Conservation (phyloP, 192 early-diverging fungal genomes). For the Backusella tarrabulga region DNA sequence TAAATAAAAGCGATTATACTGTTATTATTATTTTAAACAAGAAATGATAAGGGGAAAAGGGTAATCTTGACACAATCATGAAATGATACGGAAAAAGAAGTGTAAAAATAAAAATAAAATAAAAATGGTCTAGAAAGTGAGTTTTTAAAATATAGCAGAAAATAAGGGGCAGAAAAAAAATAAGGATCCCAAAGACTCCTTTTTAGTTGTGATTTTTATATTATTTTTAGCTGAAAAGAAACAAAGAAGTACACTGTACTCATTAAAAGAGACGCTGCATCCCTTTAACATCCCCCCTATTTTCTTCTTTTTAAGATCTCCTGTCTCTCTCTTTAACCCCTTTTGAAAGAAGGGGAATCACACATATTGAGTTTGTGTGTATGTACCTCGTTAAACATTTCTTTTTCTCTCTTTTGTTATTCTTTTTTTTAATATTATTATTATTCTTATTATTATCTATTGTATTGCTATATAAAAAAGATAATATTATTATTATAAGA, state of each 20-base stretch:
- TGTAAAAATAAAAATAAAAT: not conserved
- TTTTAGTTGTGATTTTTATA: slow-evolving; percentile 1
- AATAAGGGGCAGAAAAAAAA: not conserved
- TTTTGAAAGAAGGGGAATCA: not conserved
- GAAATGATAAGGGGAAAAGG: not conserved
- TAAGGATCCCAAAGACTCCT: not conserved
- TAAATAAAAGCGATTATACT: not conserved
- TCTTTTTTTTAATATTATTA: not conserved
- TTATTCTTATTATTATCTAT: not conserved
- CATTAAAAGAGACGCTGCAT: not conserved
- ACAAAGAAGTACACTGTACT: not conserved
- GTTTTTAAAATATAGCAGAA: not conserved
- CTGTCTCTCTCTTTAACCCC: not conserved
- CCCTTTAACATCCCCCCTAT: not conserved
- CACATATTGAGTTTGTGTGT: not conserved
- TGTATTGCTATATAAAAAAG: not conserved
- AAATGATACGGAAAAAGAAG: not conserved
- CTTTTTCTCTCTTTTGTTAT: not conserved
- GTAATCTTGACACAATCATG: not conserved
- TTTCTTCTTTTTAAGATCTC: slow-evolving; percentile 2
- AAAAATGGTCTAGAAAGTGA: not conserved
- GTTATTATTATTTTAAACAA: not conserved
- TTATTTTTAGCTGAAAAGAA: slow-evolving; percentile 4
- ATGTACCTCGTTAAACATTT: not conserved
- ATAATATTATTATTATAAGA: not conserved